phyloP scores from a whole-genome alignment of 2,329 filamentous ascomycete species.

The Fusarium sp. region DNA sequence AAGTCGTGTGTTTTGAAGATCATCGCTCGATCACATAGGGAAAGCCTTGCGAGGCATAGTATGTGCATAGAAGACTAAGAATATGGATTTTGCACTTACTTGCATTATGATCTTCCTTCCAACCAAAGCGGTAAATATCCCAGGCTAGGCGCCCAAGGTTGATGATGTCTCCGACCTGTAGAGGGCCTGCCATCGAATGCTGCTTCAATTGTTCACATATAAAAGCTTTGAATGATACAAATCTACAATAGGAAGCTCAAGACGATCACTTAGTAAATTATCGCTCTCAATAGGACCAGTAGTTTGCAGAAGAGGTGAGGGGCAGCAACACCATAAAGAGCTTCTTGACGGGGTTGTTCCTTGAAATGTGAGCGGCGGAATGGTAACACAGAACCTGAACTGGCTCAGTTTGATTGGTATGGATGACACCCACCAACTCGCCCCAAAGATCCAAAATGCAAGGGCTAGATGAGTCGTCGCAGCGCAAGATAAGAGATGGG shows the following conservation, averaged over 20 bases:
- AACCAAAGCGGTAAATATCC: slow-evolving; percentile 49
- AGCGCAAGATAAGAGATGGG: slow-evolving; percentile 13
- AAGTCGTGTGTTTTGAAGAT: slow-evolving; percentile 1
- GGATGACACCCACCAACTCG: background rate
- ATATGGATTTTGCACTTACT: slow-evolving; percentile 43
- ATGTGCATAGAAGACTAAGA: background rate
- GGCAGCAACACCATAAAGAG: slow-evolving; percentile 25
- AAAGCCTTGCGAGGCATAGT: slow-evolving; percentile 35
- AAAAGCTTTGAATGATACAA: slow-evolving; percentile 3
- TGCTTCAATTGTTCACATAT: slow-evolving; percentile 7
- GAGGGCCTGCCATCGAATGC: slow-evolving; percentile 40
- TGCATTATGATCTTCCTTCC: slow-evolving; percentile 49
- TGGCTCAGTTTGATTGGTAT: slow-evolving; percentile 11
- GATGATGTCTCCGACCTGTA: slow-evolving; percentile 49
- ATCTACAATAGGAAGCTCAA: background rate
- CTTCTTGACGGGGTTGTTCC: slow-evolving; percentile 2
- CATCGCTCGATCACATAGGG: background rate
- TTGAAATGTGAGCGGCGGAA: slow-evolving; percentile 9
- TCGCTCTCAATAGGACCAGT: background rate
- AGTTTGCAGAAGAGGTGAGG: background rate
- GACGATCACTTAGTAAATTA: slow-evolving; percentile 7
- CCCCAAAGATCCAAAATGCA: slow-evolving; percentile 13
- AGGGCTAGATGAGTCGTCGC: slow-evolving; percentile 23
- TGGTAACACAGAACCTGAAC: background rate
- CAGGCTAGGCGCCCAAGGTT: slow-evolving; percentile 49